Evolutionary conservation across 768 basidiomycete genomes (phyloP), one percentile per base, ranked within the genome.

Genomic region (Psilocybe azurescens): DNA sequence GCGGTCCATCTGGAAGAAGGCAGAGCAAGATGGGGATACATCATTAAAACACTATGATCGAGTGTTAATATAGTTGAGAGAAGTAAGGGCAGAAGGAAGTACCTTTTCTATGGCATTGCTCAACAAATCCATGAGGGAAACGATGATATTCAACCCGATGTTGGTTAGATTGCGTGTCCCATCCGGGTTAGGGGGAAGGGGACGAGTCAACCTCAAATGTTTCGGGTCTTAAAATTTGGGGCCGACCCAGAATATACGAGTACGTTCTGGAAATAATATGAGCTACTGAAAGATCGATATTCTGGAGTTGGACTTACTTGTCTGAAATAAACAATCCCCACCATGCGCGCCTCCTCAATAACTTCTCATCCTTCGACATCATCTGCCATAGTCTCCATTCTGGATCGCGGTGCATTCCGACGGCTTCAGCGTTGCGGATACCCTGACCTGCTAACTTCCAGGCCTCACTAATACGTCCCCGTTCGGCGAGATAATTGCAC

Each of bases 381-480:
- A 77, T 77, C 49, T 78, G 77, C 79, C 79, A 81, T 36, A 71
- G 66, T 20, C 63, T 68, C 75, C 78, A 79, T 54, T 71, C 75
- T 8, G 79, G 79, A 67, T 82, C 82, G 47, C 76, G 74, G 59
- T 81, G 80, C 72, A 83, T 74, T 1, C 81, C 79, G 29, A 80
- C 74, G 20, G 80, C 74, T 64, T 77, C 70, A 18, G 79, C 80
- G 56, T 72, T 73, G 39, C 79, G 71, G 24, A 81, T 69, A 11
- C 77, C 78, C 51, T 70, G 73, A 3, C 80, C 79, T n/a, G 77
- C 73, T 36, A 82, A 62, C 69, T 81, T 80, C 80, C 82, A 82
- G 3, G 80, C 80, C 63, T 82, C 84, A 63, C 82, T 84, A 20
- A 81, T 75, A 39, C 78, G 77, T 8, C 84, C 83, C 29, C 78